These are phyloP conservation scores for Tetrapyrgos nigripes DNA, from an alignment of 1,284 basidiomycete genomes.

Conservation along the genomic window DNA sequence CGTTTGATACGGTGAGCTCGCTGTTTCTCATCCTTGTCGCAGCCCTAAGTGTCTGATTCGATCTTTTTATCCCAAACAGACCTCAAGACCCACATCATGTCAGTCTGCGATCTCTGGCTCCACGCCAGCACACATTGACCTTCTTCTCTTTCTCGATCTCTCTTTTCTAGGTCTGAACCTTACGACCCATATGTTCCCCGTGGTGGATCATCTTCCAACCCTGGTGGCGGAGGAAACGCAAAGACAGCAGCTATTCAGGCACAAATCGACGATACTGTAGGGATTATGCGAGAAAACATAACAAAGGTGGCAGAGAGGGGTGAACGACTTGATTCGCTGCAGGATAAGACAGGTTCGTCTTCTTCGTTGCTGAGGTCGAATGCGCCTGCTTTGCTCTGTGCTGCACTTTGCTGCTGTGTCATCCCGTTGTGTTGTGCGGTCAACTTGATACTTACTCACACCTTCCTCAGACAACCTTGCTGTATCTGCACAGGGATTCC, in stretches of 20 bases:
- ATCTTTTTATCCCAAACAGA: neutral
- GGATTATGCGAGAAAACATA: slow-evolving; percentile 98
- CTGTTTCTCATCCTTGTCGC: neutral
- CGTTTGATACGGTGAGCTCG: slow-evolving; percentile 21
- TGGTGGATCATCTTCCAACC: slow-evolving; percentile 69
- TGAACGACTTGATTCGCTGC: slow-evolving; percentile 91
- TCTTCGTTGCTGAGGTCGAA: no score
- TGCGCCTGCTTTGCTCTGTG: slow-evolving; percentile 7
- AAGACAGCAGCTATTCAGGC: slow-evolving; percentile 94
- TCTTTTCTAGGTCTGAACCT: slow-evolving; percentile 77
- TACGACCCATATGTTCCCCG: slow-evolving; percentile 96
- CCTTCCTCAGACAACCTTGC: slow-evolving; percentile 85
- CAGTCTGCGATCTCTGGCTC: slow-evolving; percentile 1
- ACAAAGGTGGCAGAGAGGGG: slow-evolving; percentile 95
- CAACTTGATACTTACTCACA: slow-evolving; percentile 9
- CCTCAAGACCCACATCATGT: slow-evolving; percentile 17
- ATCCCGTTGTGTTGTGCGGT: neutral
- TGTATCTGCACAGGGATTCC: slow-evolving; percentile 98
- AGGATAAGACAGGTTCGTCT: slow-evolving; percentile 89
- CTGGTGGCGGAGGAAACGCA: slow-evolving; percentile 65
- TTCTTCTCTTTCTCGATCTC: neutral
- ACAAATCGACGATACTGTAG: slow-evolving; percentile 95
- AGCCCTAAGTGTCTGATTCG: neutral
- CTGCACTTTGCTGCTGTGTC: neutral
- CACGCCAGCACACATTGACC: neutral